phyloP scores from a whole-genome alignment of 1,139 yeast genomes.

The Sugiyamaella paludigena region DNA sequence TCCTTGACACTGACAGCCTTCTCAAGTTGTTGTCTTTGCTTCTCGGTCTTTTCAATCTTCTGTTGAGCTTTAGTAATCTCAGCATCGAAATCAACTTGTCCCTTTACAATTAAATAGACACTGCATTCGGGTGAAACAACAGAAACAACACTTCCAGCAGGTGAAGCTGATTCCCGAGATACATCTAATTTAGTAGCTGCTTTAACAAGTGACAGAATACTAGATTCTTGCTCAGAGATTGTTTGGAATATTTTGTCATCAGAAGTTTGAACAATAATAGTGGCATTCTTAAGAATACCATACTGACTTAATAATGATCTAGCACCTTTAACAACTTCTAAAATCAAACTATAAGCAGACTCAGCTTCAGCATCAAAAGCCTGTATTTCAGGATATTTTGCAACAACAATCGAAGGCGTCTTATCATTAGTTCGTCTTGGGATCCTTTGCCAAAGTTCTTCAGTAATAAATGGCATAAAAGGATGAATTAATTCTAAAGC shows the following conservation, averaged over 20 bases:
- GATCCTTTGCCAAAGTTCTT: conserved; percentile 98
- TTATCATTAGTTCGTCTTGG: conserved; percentile 80
- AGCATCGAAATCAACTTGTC: conserved; percentile 87
- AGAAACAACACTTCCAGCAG: conserved; percentile 86
- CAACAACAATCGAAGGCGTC: conserved; percentile 71
- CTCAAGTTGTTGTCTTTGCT: conserved; percentile 49
- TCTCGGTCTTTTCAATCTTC: conserved; percentile 61
- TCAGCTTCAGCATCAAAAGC: conserved; percentile 65
- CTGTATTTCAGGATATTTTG: conserved; percentile 67
- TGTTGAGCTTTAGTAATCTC: conserved; percentile 80
- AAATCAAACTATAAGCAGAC: conserved; percentile 73
- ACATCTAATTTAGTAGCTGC: conserved; percentile 76
- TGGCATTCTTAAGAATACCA: conserved; percentile 82
- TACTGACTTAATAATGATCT: conserved; percentile 91
- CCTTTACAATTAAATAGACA: conserved; percentile 89
- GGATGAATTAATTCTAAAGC: conserved; percentile 94
- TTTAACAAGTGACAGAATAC: conserved; percentile 86
- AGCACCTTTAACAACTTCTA: conserved; percentile 86
- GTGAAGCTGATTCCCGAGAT: conserved; percentile 50
- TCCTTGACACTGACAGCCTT: conserved; percentile 71
- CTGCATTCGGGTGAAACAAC: conserved; percentile 77
- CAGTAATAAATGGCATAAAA: conserved; percentile 95
- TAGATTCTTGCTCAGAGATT: conserved; percentile 68
- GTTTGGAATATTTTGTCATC: conserved; percentile 50
- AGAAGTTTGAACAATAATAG: conserved; percentile 71